A percentile compares a stretch with the other conserved stretches of the same genome.
Evolutionary conservation across 176 grass and related monocot genomes (phyloP).

Genomic region (Paspalum vaginatum): DNA sequence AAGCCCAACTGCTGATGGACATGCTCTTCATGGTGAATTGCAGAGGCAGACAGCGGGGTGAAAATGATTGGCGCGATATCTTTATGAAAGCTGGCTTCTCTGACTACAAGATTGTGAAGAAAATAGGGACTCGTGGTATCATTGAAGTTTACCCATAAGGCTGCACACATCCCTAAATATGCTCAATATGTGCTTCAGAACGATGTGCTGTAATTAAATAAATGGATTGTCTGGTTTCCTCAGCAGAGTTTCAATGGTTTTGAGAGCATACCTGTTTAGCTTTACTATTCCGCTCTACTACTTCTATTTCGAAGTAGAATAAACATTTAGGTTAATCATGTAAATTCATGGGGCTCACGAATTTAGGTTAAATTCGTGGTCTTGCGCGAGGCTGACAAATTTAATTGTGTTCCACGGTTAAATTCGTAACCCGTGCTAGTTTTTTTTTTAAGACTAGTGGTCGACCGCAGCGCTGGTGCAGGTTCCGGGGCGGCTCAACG

Average conservation of each 20-base stretch:
- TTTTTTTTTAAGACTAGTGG: no score
- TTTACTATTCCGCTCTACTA: neutral
- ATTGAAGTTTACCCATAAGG: neutral
- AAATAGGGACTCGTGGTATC: neutral
- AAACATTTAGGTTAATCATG: no score
- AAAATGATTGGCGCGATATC: constrained; percentile 33
- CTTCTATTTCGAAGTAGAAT: neutral
- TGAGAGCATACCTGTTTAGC: neutral
- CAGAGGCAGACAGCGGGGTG: constrained; percentile 34
- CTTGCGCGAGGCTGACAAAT: no score
- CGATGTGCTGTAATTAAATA: neutral
- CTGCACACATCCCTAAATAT: neutral
- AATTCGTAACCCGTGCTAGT: no score
- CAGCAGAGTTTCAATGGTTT: neutral
- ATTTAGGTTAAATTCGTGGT: no score
- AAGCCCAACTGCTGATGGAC: constrained; percentile 39
- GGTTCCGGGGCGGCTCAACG: no score
- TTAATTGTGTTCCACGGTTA: no score
- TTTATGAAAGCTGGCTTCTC: neutral
- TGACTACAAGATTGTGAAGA: neutral
- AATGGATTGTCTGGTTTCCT: neutral
- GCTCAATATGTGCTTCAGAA: no score
- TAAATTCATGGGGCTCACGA: no score
- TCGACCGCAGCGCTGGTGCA: no score
- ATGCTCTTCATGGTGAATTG: constrained; percentile 39